Conservation (phyloP, 169 alveolate species). For the Ichthyophthirius multifiliis region DNA sequence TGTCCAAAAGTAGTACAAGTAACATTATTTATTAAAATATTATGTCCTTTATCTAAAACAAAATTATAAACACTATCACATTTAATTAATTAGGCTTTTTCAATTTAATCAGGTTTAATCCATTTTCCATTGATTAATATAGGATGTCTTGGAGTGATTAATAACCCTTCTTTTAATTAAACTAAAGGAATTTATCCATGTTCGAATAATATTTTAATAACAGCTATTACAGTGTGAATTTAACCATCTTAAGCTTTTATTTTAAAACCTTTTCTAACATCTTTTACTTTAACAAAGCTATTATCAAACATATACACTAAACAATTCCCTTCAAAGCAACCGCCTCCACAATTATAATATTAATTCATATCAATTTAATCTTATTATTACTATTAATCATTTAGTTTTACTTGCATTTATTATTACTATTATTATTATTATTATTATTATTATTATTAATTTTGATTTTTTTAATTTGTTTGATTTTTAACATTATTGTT, state of each 20-base stretch:
- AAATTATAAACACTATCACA: not conserved
- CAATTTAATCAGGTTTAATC: not conserved
- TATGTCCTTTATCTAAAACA: not conserved
- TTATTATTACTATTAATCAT: too few species aligned
- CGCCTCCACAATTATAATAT: not conserved
- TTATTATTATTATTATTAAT: too few species aligned
- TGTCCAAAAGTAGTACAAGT: not conserved
- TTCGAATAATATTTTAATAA: not conserved
- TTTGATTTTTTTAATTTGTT: not conserved
- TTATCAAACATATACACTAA: not conserved
- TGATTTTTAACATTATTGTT: too few species aligned
- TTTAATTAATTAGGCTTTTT: not conserved
- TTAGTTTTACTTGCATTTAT: too few species aligned
- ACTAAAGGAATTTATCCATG: not conserved
- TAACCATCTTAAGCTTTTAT: not conserved
- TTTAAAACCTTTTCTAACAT: not conserved
- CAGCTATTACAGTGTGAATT: not conserved
- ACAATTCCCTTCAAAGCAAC: not conserved
- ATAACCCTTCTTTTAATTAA: not conserved
- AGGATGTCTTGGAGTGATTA: slow-evolving; percentile 4
- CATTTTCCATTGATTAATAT: not conserved
- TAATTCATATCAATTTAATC: not conserved
- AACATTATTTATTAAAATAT: not conserved
- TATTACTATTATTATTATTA: too few species aligned
- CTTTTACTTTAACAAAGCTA: not conserved